These are phyloP conservation scores for Penicillium aurantiogriseum DNA, from an alignment of 2,329 filamentous ascomycete species.

Conservation along the genomic window DNA sequence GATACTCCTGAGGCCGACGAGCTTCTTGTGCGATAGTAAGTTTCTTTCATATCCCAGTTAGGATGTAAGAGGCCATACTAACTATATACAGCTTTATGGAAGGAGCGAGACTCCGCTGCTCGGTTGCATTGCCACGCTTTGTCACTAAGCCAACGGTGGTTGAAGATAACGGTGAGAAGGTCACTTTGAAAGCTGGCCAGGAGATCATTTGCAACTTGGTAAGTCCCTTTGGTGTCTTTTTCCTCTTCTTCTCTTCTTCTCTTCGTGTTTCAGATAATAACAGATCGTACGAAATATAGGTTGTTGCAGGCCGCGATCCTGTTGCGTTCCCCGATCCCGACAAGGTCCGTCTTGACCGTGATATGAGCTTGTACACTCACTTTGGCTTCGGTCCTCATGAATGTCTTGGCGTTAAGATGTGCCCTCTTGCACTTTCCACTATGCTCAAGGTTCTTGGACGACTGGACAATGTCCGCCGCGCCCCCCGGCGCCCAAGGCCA, in stretches of 20 bases:
- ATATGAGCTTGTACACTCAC: constrained; percentile 62
- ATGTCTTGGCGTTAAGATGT: constrained; percentile 53
- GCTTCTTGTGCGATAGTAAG: constrained; percentile 52
- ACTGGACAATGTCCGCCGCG: constrained; percentile 43
- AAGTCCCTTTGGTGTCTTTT: constrained; percentile 11
- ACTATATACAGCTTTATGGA: constrained; percentile 39
- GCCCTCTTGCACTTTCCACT: constrained; percentile 36
- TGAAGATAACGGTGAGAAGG: constrained; percentile 34
- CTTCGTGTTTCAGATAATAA: neutral
- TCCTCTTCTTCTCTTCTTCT: neutral
- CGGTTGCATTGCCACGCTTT: constrained; percentile 39
- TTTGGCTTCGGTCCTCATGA: constrained; percentile 63
- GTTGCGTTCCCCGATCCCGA: constrained; percentile 40
- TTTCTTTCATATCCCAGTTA: neutral
- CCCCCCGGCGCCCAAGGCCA: constrained; percentile 42
- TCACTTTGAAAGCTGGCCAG: constrained; percentile 38
- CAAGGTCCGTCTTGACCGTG: constrained; percentile 60
- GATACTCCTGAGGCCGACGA: constrained; percentile 49
- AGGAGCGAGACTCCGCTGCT: constrained; percentile 39
- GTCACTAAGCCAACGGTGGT: constrained; percentile 34
- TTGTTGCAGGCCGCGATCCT: constrained; percentile 38
- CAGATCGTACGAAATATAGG: constrained; percentile 18
- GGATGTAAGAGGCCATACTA: constrained; percentile 2
- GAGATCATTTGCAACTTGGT: constrained; percentile 39
- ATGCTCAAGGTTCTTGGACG: constrained; percentile 44